A percentile compares a stretch with the other conserved stretches of the same genome.
Evolutionary conservation across 306 rosid species (phyloP).

Genomic region (Prosopis cineraria): DNA sequence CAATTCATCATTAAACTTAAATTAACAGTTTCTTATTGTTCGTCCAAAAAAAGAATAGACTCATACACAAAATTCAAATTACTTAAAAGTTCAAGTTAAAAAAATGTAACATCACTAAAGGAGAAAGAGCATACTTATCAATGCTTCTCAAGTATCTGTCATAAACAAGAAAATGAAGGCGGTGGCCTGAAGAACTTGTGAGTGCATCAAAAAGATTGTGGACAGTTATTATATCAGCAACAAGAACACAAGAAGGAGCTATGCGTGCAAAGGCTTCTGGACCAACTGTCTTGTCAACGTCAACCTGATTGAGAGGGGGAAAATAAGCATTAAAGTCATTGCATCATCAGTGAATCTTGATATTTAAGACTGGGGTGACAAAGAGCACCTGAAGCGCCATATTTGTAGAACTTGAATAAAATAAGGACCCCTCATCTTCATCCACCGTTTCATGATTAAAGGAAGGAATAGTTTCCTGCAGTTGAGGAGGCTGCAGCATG

Average conservation of each 20-base stretch:
- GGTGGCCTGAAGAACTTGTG: slow-evolving; percentile 58
- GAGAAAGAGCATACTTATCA: slow-evolving; percentile 60
- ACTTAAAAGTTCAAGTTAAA: not conserved
- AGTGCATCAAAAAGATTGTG: slow-evolving; percentile 82
- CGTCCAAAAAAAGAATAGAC: not conserved
- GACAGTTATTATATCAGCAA: slow-evolving; percentile 81
- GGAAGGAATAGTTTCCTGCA: slow-evolving; percentile 55
- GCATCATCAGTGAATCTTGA: not conserved
- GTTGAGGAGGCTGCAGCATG: slow-evolving; percentile 27
- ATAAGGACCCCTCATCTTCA: slow-evolving; percentile 75
- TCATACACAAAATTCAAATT: not conserved
- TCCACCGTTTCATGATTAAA: slow-evolving; percentile 51
- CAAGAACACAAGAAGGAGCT: slow-evolving; percentile 72
- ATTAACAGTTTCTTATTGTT: not conserved
- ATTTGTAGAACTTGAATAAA: slow-evolving; percentile 77
- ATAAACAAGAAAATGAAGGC: slow-evolving; percentile 84
- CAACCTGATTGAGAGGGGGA: slow-evolving; percentile 53
- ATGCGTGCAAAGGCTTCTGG: slow-evolving; percentile 85
- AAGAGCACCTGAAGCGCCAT: slow-evolving; percentile 81
- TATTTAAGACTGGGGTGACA: not conserved
- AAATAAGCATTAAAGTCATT: not conserved
- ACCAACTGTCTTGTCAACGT: slow-evolving; percentile 81
- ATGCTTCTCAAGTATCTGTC: slow-evolving; percentile 84
- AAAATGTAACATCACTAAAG: slow-evolving; percentile 15
- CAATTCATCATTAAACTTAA: not conserved